Percentiles rank a stretch among this genome's conserved stretches.
These are phyloP conservation scores for Rhodamnia rubescens DNA, from an alignment of 345 rosid genomes.

Conservation along the genomic window DNA sequence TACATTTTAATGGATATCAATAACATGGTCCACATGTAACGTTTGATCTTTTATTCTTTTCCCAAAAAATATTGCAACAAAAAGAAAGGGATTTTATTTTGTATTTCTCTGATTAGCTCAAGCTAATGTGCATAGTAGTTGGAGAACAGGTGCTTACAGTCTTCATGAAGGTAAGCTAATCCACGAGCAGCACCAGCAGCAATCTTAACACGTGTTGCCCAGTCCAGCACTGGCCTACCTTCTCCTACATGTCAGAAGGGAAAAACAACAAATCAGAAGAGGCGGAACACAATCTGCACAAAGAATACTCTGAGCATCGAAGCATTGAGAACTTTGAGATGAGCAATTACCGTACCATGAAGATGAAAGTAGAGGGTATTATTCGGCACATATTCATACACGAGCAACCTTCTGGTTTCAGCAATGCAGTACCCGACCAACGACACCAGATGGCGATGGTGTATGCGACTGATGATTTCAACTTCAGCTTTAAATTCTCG, in stretches of 20 bases:
- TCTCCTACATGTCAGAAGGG: slow-evolving; percentile 21
- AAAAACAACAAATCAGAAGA: background rate
- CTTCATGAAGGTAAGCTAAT: slow-evolving; percentile 94
- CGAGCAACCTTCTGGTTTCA: slow-evolving; percentile 64
- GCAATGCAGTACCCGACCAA: slow-evolving; percentile 91
- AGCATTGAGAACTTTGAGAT: background rate
- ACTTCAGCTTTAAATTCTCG: slow-evolving; percentile 93
- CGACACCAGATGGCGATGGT: slow-evolving; percentile 92
- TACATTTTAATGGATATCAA: background rate
- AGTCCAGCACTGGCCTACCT: slow-evolving; percentile 52
- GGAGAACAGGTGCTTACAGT: slow-evolving; percentile 43
- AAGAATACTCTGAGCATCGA: background rate
- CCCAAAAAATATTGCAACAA: background rate
- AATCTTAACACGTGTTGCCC: slow-evolving; percentile 70
- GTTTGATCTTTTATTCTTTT: background rate
- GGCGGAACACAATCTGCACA: background rate
- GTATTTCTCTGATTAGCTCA: background rate
- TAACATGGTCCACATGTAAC: background rate
- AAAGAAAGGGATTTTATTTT: background rate
- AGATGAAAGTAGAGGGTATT: slow-evolving; percentile 87
- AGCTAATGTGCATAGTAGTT: background rate
- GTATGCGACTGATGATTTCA: slow-evolving; percentile 85
- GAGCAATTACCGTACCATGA: slow-evolving; percentile 46
- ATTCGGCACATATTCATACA: slow-evolving; percentile 80
- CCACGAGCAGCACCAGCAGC: slow-evolving; percentile 98